Percentiles rank a stretch among this genome's conserved stretches.
These are phyloP conservation scores for Trypanosoma cruzi DNA, from an alignment of 208 protist species.

Conservation along the genomic window DNA sequence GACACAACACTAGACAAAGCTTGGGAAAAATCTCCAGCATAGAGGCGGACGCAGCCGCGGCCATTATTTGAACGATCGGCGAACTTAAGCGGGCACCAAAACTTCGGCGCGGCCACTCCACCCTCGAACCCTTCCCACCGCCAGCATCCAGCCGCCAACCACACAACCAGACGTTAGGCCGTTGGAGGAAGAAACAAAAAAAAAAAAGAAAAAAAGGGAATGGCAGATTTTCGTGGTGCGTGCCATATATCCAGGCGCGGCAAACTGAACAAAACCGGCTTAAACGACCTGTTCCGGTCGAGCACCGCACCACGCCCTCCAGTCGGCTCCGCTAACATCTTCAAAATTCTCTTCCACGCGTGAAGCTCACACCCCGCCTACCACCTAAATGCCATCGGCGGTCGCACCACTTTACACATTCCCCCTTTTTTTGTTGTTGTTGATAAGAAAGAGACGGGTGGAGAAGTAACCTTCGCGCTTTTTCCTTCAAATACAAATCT, in stretches of 20 bases:
- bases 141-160: conserved; percentile 30
- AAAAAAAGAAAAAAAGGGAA: conserved; percentile 14
- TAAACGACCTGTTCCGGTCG: conserved; percentile 27
- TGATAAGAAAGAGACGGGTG: too few relatives aligned
- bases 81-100: conserved; percentile 29
- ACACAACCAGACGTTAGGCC: conserved; percentile 36
- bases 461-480: too few relatives aligned
- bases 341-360: conserved; percentile 34
- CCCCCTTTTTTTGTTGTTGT: not conserved
- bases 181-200: conserved; percentile 31
- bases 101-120: not conserved
- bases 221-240: conserved; percentile 33
- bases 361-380: conserved; percentile 11
- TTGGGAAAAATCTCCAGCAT: conserved; percentile 34
- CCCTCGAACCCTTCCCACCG: not conserved
- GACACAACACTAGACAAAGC: conserved; percentile 37
- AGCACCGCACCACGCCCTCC: conserved; percentile 31
- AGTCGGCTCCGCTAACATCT: conserved; percentile 16
- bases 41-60: conserved; percentile 34
- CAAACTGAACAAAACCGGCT: conserved; percentile 33
- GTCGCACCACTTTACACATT: conserved; percentile 11
- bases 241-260: conserved; percentile 32
- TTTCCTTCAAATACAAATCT: too few relatives aligned
- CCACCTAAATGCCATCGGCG: conserved; percentile 36
- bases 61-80: conserved; percentile 41